These are phyloP conservation scores for Penicillium atrosanguineum DNA, from an alignment of 495 filamentous ascomycete species.

Conservation along the genomic window DNA sequence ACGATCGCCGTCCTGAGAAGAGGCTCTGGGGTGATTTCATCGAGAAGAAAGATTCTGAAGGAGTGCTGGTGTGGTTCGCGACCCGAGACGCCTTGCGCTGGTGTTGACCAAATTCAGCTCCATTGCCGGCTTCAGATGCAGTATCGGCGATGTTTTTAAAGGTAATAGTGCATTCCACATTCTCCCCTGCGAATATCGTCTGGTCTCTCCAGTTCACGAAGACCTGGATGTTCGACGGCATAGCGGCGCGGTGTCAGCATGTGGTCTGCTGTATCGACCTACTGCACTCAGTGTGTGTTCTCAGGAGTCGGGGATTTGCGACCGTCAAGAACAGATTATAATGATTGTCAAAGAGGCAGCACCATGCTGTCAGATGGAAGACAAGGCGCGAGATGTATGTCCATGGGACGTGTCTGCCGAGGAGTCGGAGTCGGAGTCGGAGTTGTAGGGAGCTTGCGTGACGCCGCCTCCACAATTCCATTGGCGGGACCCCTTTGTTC, in stretches of 20 bases:
- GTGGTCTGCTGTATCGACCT: constrained; percentile 22
- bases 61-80: constrained; percentile 36
- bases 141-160: constrained; percentile 80
- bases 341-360: constrained; percentile 11
- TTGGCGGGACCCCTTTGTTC: neutral
- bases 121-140: constrained; percentile 30
- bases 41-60: constrained; percentile 43
- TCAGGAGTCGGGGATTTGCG: constrained; percentile 15
- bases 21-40: constrained; percentile 39
- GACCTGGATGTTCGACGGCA: constrained; percentile 76
- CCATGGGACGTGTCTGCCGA: neutral
- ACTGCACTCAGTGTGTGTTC: constrained; percentile 9
- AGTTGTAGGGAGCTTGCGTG: constrained; percentile 10
- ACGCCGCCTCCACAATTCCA: constrained; percentile 6
- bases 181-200: constrained; percentile 92
- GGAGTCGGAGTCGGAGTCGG: constrained; percentile 13
- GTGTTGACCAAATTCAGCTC: constrained; percentile 31
- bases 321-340: constrained; percentile 5
- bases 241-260: constrained; percentile 40
- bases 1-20: constrained; percentile 42
- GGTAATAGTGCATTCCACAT: constrained; percentile 89
- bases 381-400: constrained; percentile 18
- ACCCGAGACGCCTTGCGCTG: constrained; percentile 47
- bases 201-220: constrained; percentile 90
- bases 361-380: constrained; percentile 28